Percentiles rank a stretch among this genome's conserved stretches.
These are phyloP conservation scores for Nothopassalora personata DNA, from an alignment of 2,329 filamentous ascomycete species.

Conservation along the genomic window DNA sequence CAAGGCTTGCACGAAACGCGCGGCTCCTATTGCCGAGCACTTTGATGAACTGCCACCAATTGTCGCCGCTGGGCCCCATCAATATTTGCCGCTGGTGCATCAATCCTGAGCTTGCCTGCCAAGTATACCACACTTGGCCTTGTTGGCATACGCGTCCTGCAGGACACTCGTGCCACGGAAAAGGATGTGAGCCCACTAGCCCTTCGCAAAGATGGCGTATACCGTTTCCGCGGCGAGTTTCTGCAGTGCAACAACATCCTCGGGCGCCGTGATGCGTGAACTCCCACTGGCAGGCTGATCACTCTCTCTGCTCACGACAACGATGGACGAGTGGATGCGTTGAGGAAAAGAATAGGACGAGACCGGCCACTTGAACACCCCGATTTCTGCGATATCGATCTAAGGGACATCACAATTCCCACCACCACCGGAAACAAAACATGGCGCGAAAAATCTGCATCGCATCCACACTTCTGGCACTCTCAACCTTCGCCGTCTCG, in stretches of 20 bases:
- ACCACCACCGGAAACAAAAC: no score
- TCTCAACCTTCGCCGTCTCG: background rate
- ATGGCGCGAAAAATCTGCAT: background rate
- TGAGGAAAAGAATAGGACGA: no score
- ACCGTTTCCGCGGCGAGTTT: background rate
- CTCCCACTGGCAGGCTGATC: background rate
- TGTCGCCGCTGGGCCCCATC: background rate
- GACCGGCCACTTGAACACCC: no score
- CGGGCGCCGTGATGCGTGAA: background rate
- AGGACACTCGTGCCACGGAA: background rate
- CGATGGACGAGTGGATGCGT: no score
- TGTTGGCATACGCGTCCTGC: background rate
- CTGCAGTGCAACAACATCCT: background rate
- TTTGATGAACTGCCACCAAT: background rate
- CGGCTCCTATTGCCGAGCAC: background rate
- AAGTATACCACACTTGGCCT: background rate
- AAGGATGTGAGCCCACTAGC: background rate
- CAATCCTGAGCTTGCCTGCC: background rate
- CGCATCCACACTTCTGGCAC: background rate
- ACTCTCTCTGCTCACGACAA: background rate
- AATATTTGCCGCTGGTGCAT: background rate
- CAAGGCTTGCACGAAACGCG: background rate
- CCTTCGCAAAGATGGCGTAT: background rate
- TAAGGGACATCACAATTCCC: no score
- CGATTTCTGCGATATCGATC: no score